phyloP scores from a whole-genome alignment of 345 rosid genomes.

The Brassica incana region DNA sequence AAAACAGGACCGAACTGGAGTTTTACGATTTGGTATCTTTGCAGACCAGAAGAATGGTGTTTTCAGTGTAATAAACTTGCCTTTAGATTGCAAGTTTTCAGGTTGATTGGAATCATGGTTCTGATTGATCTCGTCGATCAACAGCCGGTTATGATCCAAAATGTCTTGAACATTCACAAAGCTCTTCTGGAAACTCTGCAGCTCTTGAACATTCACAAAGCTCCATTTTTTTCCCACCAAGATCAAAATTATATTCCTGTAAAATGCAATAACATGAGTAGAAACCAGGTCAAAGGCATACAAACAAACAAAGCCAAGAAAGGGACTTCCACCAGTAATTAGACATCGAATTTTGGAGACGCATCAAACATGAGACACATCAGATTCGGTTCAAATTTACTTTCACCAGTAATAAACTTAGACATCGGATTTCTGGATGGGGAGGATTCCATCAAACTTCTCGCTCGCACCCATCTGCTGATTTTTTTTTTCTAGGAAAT shows the following conservation, averaged over 20 bases:
- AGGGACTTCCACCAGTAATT: not conserved
- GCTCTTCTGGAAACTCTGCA: slow-evolving; percentile 76
- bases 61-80: too few species aligned
- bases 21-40: too few species aligned
- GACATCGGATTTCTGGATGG: too few species aligned
- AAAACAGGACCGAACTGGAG: too few species aligned
- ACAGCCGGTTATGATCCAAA: slow-evolving; percentile 73
- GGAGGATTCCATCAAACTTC: too few species aligned
- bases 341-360: too few species aligned
- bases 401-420: too few species aligned
- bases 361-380: too few species aligned
- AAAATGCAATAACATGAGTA: not conserved
- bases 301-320: not conserved
- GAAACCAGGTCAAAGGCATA: not conserved
- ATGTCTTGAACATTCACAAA: slow-evolving; percentile 81
- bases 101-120: slow-evolving; percentile 86
- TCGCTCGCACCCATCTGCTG: too few species aligned
- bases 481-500: too few species aligned
- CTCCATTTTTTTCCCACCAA: slow-evolving; percentile 17
- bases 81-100: slow-evolving; percentile 46
- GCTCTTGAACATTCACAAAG: slow-evolving; percentile 22
- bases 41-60: too few species aligned
- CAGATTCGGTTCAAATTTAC: too few species aligned
- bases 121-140: slow-evolving; percentile 83
- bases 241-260: slow-evolving; percentile 22